Evolutionary conservation across 768 basidiomycete genomes (phyloP), one percentile per base, ranked within the genome.

Genomic region (Amanita phalloides): DNA sequence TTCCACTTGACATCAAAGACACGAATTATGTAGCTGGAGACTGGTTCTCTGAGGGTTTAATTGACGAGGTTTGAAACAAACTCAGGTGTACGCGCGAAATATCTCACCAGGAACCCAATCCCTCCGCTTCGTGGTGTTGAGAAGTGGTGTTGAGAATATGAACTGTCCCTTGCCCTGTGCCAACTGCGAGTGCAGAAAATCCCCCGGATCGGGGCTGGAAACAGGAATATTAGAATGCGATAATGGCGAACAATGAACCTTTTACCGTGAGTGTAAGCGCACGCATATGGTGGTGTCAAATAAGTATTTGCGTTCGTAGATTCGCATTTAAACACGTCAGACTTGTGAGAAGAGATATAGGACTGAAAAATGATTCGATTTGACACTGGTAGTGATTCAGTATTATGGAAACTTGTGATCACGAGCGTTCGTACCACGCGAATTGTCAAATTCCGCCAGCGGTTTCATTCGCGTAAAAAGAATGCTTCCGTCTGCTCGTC

Each of bases 1-100:
- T 76, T 80, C 89, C 88, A 91, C 62, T 80, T 78, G 17, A 84
- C 64, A 60, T 86, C 86, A 58, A 90, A 90, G 48, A 91, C 72
- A 1, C 82, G 85, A 54, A 11, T 71, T 57, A 54, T 89, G 87
- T 1, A 77, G 72, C 53, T 77, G 76, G 25, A 83, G 61, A 6
- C 69, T 72, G 2, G 65, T 68, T 36, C 78, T 70, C 44, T 72
- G 72, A n/a, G 80, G 78, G 60, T 81, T 85, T 84, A 54, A 42
- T 25, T 6, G 14, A 33, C 33, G 14, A 50, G 35, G 13, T 23
- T 54, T 21, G 47, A 41, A 20, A n/a, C 11, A 20, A 4, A 2
- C 25, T 52, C 36, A 26, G 28, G 21, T n/a, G 6, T n/a, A 45
- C 43, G 6, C 17, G 33, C 13, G 4, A 44, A 30, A 3, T 5